Conservation (phyloP, 176 grass and related monocot species). For the Lolium multiflorum region DNA sequence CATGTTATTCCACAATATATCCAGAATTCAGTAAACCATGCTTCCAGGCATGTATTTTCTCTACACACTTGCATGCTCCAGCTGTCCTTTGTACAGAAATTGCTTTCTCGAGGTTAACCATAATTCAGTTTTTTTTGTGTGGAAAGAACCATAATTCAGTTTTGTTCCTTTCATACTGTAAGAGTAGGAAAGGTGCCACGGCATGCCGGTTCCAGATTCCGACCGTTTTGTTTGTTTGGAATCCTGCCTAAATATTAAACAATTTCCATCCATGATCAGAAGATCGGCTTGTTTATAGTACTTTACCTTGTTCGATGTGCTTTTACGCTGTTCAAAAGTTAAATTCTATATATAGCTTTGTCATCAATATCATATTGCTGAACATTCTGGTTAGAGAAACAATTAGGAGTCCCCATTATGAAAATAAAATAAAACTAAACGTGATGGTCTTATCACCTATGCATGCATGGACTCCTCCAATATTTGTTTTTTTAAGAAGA, state of each 20-base stretch:
- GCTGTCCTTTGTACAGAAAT: not conserved
- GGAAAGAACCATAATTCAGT: not conserved
- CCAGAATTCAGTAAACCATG: not conserved
- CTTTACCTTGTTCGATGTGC: slow-evolving; percentile 33
- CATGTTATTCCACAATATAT: not conserved
- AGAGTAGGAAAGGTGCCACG: slow-evolving; percentile 5
- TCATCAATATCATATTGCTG: not conserved
- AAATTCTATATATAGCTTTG: slow-evolving; percentile 22
- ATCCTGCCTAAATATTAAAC: slow-evolving; percentile 20
- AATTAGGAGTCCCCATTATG: not conserved
- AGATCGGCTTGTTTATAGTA: slow-evolving; percentile 39
- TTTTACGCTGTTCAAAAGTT: slow-evolving; percentile 44
- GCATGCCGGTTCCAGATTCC: slow-evolving; percentile 36
- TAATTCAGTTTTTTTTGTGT: not conserved
- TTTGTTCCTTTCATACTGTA: slow-evolving; percentile 1
- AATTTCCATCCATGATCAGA: slow-evolving; percentile 16
- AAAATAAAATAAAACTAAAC: not conserved
- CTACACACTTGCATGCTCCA: not conserved
- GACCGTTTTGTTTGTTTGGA: slow-evolving; percentile 33
- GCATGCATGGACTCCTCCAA: slow-evolving; percentile 12
- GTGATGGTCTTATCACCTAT: slow-evolving; percentile 5
- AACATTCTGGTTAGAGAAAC: not conserved
- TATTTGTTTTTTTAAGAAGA: not conserved
- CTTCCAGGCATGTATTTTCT: not conserved
- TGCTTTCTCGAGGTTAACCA: not conserved